These are phyloP conservation scores for Jamesozyma lodderae DNA, from an alignment of 805 yeast genomes.

Conservation along the genomic window DNA sequence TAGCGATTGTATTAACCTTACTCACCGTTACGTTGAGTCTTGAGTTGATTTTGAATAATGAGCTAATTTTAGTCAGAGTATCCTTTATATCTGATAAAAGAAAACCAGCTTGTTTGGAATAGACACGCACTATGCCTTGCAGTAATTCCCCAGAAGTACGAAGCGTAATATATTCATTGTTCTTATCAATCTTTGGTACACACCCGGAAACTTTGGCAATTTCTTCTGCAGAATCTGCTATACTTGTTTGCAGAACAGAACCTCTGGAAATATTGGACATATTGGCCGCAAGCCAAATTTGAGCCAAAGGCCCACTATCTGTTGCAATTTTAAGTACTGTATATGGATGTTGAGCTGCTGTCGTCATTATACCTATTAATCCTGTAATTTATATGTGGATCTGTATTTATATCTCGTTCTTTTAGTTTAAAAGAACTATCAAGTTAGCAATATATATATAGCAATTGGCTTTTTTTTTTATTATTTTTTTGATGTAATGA, in stretches of 20 bases:
- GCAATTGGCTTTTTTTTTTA: no score
- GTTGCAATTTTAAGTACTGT: slow-evolving; percentile 3
- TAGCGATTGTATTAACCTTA: slow-evolving; percentile 51
- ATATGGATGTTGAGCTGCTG: not conserved
- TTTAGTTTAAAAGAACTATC: no score
- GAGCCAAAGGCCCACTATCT: slow-evolving; percentile 77
- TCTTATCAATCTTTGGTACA: slow-evolving; percentile 11
- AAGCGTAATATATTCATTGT: slow-evolving; percentile 56
- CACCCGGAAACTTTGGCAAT: slow-evolving; percentile 40
- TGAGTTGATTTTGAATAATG: slow-evolving; percentile 44
- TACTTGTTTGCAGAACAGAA: slow-evolving; percentile 65
- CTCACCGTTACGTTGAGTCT: slow-evolving; percentile 49
- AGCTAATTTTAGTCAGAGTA: slow-evolving; percentile 59
- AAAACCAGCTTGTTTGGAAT: slow-evolving; percentile 76
- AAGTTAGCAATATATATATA: no score
- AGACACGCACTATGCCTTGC: slow-evolving; percentile 79
- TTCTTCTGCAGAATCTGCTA: slow-evolving; percentile 56
- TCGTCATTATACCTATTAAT: no score
- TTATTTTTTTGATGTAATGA: no score
- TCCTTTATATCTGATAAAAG: slow-evolving; percentile 77
- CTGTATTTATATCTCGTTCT: no score
- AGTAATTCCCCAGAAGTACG: slow-evolving; percentile 79
- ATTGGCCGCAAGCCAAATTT: slow-evolving; percentile 89
- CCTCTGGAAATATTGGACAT: slow-evolving; percentile 32
- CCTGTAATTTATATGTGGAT: no score